phyloP scores from a whole-genome alignment of 2,329 filamentous ascomycete genomes.

The Aureobasidium sp. region DNA sequence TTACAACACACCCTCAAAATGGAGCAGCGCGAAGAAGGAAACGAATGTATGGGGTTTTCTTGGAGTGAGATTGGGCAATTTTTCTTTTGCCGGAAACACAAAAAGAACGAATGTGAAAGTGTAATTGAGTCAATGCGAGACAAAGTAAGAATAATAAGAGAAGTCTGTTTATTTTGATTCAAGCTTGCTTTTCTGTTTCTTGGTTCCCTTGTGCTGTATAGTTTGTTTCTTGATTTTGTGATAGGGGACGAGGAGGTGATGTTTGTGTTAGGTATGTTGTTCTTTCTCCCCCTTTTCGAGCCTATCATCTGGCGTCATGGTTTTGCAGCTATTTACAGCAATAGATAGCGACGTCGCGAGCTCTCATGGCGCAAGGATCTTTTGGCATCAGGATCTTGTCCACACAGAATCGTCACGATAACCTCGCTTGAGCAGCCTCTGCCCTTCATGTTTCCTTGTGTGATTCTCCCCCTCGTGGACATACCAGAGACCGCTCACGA shows the following conservation, averaged over 20 bases:
- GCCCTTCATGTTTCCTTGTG: too few relatives aligned
- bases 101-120: not conserved
- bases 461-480: too few relatives aligned
- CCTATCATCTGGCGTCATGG: not conserved
- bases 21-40: conserved; percentile 1
- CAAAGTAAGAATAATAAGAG: not conserved
- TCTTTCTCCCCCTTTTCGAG: not conserved
- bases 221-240: not conserved
- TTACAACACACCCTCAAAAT: not conserved
- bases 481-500: not conserved
- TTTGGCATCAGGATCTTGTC: too few relatives aligned
- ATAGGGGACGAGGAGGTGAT: not conserved
- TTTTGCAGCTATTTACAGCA: not conserved
- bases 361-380: too few relatives aligned
- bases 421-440: not conserved
- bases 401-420: too few relatives aligned
- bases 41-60: not conserved
- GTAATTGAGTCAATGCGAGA: not conserved
- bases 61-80: not conserved
- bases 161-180: not conserved
- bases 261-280: not conserved
- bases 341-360: too few relatives aligned
- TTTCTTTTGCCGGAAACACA: not conserved
- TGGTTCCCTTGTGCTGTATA: not conserved
- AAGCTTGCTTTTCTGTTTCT: not conserved